These are phyloP conservation scores for Scutellaria barbata DNA, from an alignment of 257 asterid species.

Conservation along the genomic window DNA sequence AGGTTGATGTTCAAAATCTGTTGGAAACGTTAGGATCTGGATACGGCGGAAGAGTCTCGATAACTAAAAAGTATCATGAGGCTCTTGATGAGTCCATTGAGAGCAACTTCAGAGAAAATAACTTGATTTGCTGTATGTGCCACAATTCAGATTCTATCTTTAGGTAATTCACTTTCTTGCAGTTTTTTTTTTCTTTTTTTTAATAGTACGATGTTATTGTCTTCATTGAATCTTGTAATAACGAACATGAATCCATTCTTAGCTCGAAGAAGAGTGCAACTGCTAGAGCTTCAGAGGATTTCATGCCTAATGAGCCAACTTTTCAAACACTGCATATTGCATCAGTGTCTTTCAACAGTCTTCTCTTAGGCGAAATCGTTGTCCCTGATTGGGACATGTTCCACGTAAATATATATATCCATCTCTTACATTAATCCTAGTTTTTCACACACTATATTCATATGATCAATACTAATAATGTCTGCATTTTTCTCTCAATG, in stretches of 20 bases:
- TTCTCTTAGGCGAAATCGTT: slow-evolving; percentile 56
- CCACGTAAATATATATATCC: slow-evolving; percentile 41
- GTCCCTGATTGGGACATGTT: slow-evolving; percentile 81
- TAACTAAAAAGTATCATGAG: slow-evolving; percentile 59
- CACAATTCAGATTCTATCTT: slow-evolving; percentile 62
- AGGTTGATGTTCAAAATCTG: slow-evolving; percentile 75
- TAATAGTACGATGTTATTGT: background rate
- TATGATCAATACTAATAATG: background rate
- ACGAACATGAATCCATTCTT: background rate
- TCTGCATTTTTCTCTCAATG: background rate
- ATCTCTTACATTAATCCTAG: background rate
- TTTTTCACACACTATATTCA: background rate
- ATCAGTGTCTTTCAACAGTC: slow-evolving; percentile 61
- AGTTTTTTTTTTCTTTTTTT: background rate
- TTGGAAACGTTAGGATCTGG: slow-evolving; percentile 62
- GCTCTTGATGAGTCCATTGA: slow-evolving; percentile 66
- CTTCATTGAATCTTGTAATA: background rate
- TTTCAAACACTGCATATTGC: slow-evolving; percentile 64
- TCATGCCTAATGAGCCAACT: slow-evolving; percentile 61
- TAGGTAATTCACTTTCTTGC: slow-evolving; percentile 20
- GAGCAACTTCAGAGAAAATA: slow-evolving; percentile 57
- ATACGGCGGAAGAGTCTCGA: slow-evolving; percentile 68
- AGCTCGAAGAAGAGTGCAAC: slow-evolving; percentile 53
- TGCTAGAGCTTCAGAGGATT: slow-evolving; percentile 78
- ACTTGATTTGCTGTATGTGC: slow-evolving; percentile 65